Percentiles rank a stretch among this genome's conserved stretches.
phyloP scores from a whole-genome alignment of 2,329 filamentous ascomycete species.

The Aspergillus luchuensis region DNA sequence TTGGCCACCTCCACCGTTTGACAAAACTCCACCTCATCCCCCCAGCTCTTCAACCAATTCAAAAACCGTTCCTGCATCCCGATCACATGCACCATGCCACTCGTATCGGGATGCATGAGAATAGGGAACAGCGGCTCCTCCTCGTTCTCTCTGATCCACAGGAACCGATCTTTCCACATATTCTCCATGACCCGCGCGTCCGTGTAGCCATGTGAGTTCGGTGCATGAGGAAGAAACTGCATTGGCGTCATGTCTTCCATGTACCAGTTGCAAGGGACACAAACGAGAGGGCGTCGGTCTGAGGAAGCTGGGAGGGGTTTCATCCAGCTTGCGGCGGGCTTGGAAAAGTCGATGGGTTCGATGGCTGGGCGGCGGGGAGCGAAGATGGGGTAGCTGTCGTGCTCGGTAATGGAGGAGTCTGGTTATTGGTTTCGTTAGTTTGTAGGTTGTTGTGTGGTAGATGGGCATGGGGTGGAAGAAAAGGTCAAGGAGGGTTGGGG shows the following conservation, averaged over 20 bases:
- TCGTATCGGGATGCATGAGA: constrained; percentile 60
- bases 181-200: constrained; percentile 59
- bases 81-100: constrained; percentile 63
- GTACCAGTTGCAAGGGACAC: constrained; percentile 50
- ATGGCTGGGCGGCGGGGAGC: constrained; percentile 39
- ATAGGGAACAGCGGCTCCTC: constrained; percentile 52
- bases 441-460: background rate
- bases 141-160: constrained; percentile 55
- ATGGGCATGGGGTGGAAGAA: no score
- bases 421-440: background rate
- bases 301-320: constrained; percentile 37
- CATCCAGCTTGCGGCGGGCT: constrained; percentile 49
- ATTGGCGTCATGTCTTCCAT: constrained; percentile 52
- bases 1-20: constrained; percentile 33
- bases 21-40: constrained; percentile 36
- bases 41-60: constrained; percentile 50
- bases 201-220: constrained; percentile 61
- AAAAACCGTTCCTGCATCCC: constrained; percentile 59
- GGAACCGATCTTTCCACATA: constrained; percentile 63
- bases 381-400: constrained; percentile 47
- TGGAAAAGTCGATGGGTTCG: constrained; percentile 46
- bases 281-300: constrained; percentile 38
- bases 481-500: no score
- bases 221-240: constrained; percentile 46
- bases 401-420: constrained; percentile 47